A percentile compares a stretch with the other conserved stretches of the same genome.
phyloP scores from a whole-genome alignment of 2,329 filamentous ascomycete species.

The Diaporthe vaccinii region DNA sequence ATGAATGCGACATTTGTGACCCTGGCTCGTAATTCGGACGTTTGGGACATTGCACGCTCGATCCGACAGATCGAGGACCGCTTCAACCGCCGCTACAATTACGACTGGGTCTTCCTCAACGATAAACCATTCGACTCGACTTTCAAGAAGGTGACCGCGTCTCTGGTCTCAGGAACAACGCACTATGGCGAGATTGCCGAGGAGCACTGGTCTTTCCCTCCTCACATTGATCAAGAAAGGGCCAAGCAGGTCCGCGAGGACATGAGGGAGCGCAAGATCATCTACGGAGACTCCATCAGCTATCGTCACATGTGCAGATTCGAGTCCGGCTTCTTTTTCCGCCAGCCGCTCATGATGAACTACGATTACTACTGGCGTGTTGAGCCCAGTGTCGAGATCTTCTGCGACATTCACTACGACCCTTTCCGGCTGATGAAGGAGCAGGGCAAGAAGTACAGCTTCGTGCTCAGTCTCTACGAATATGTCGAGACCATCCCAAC shows the following conservation, averaged over 20 bases:
- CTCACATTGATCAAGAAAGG: constrained; percentile 95
- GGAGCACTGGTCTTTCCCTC: constrained; percentile 98
- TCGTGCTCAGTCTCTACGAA: constrained; percentile 94
- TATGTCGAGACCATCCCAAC: constrained; percentile 97
- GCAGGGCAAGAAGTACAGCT: constrained; percentile 98
- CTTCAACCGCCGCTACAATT: constrained; percentile 97
- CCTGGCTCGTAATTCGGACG: constrained; percentile 89
- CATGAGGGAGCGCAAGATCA: constrained; percentile 95
- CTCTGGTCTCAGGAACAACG: constrained; percentile 92
- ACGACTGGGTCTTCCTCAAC: constrained; percentile 99
- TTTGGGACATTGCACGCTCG: constrained; percentile 97
- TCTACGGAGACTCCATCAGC: constrained; percentile 96
- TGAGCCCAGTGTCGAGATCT: constrained; percentile 96
- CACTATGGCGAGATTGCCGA: constrained; percentile 89
- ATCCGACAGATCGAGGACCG: constrained; percentile 98
- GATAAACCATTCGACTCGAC: constrained; percentile 92
- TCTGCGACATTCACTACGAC: constrained; percentile 95
- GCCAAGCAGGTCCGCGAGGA: constrained; percentile 91
- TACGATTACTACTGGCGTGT: constrained; percentile 99
- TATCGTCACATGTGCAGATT: constrained; percentile 99
- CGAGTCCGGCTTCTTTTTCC: constrained; percentile 99
- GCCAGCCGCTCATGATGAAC: constrained; percentile 90
- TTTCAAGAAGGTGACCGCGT: constrained; percentile 92
- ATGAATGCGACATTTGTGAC: constrained; percentile 99
- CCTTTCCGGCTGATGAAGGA: constrained; percentile 98